Evolutionary conservation across 352 stramenopile genomes (phyloP), one percentile per base, ranked within the genome.

Genomic region (Pythium biforme): DNA sequence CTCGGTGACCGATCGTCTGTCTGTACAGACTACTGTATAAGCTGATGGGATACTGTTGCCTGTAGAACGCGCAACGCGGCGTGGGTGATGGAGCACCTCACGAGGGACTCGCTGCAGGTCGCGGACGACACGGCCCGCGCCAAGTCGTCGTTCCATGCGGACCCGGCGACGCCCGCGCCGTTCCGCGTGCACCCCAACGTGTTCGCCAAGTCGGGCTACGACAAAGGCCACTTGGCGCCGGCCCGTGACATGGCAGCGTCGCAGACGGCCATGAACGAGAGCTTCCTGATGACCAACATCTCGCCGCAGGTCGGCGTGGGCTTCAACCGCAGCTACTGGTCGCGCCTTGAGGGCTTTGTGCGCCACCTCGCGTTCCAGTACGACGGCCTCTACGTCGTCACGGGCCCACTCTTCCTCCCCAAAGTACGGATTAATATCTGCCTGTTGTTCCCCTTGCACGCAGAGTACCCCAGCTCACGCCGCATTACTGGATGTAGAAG

Each of bases 221-320:
- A 99, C 77, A 93, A 97, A 46, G 96, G 96, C 25, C 96, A 99
- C 68, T 75, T 98, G 58, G 94, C 92, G 37, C 93, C 95, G 41
- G 94, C 92, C 45, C 72, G 86, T 85, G 86, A 98, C 67, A 98
- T 97, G 81, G 70, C 69, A 8, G 69, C 73, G 6, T 89, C 83
- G 15, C 87, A 97, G 55, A 54, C 81, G 34, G 78, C 82, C 26
- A 92, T 97, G 78, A 72, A 97, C 59, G 92, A 98, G 72, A 98
- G 94, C 53, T 99, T 98, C 64, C 75, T 93, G n/a, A 95, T 99
- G 74, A 95, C 81, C 51, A 99, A 99, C 73, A 94, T 98, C 59
- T 97, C 87, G 25, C 96, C 96, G 0, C 96, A 99, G 65, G 66
- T 96, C 45, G 87, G 86, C 37, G 83, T 76, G 25, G 86, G 86